Evolutionary conservation across 1,284 basidiomycete genomes (phyloP), one percentile per base, ranked within the genome.

Genomic region (Calocybe gambosa): DNA sequence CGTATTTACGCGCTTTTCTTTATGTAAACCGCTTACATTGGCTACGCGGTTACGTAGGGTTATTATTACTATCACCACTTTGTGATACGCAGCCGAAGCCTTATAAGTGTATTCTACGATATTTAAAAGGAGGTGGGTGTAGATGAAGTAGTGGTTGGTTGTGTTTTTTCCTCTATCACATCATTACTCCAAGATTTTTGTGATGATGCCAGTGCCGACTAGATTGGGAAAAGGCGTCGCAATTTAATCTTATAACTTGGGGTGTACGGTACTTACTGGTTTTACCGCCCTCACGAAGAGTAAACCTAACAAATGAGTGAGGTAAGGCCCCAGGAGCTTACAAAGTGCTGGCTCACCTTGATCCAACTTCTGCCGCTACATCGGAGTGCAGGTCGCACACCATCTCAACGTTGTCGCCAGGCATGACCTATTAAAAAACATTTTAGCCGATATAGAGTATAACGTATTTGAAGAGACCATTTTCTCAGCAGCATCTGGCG

Each of bases 351-450:
- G 15, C 79, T 54, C 58, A 83, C 73, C 94, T 85, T 57, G 89
- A 88, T 50, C 95, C 94, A 55, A 83, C 76, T 70, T 99, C 95
- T 47, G 93, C 80, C 35, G 93, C 93, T 54, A 97, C 84, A 65
- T 97, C 92, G 64, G 89, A 84, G 25, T 87, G 77, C 36, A 99
- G 79, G 39, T 84, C 77, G 59, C 89, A 92, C 48, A 90, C 74
- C 74, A 99, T 86, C 69, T 97, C 93, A 50, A 99, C 85, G 61
- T 96, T 96, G 74, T 99, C 96, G 59, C 96, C 95, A 44, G 95
- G 95, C 92, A 98, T 96, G 59, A 98, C 89, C 80, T 93, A 49
- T 20, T 33, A 12, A 43, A 45, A 50, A 21, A 53, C 29, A 53
- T 43, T 25, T 42, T 26, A 25, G 25, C n/a, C 19, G 34, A 28